Base-by-base conservation (phyloP, 2,329 filamentous ascomycete species). In the Truncatella angustata region DNA sequence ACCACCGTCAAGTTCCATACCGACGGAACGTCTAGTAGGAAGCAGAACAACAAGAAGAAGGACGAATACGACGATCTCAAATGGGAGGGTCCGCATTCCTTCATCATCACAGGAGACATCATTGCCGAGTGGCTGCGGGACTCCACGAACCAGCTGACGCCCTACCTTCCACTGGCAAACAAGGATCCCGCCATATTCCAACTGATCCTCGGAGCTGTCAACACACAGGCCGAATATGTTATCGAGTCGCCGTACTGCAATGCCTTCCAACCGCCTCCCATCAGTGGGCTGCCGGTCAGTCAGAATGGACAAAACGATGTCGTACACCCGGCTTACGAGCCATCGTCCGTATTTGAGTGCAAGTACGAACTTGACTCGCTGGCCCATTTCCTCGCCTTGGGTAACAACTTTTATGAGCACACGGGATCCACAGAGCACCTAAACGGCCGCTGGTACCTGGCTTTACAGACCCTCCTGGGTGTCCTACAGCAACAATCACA, bases 301-400 rank as follows among this genome's bases (percentile, higher is more conserved):
- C 80, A 82, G 61, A 96, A 93, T 63, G 90, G 90, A 3, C 90
- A 96, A 66, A 81, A 87, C 18, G 94, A 99, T 64, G 71, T 67
- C 7, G 94, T 99, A 0, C 91, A 96, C 62, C 94, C 94, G 0
- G 77, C 79, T 1, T 97, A 96, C 66, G 91, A 97, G 64, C 87
- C 87, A 0, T 82, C 79, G 0, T 82, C 86, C 45, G 94, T 99
- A 3, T 99, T 97, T 59, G 94, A 99, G 71, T 99, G 94, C 82
- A 99, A 99, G 72, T 99, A 97, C 71, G 94, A 99, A 74, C 84
- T 99, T 20, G 94, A 99, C 72, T 97, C 92, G 7, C 78, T 99
- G 0, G 94, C 92, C 0, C 87, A 95, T 65, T 99, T 99, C 68
- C 79, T 99, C 5, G 85, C 88, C 0, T 74, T 99, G 2, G 83